phyloP scores from a whole-genome alignment of 257 asterid genomes.

The Eustoma russellianum region DNA sequence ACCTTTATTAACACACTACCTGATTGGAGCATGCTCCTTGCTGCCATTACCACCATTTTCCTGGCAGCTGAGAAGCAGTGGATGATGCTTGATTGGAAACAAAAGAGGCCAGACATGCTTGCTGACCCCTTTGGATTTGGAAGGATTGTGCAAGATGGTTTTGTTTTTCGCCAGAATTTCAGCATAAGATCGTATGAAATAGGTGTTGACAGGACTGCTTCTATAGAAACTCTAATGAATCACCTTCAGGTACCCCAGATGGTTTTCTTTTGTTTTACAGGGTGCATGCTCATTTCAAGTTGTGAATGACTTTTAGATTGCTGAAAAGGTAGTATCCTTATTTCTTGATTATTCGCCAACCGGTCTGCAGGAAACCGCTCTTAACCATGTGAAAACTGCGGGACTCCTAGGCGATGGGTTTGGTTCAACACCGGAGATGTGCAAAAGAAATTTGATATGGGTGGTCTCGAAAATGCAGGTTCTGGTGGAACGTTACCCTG shows the following conservation, averaged over 20 bases:
- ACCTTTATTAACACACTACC: conserved; percentile 89
- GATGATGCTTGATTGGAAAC: conserved; percentile 99
- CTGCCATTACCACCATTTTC: conserved; percentile 86
- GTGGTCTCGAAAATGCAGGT: conserved; percentile 95
- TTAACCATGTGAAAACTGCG: conserved; percentile 76
- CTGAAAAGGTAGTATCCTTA: neutral
- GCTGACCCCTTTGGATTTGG: conserved; percentile 84
- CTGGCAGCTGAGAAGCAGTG: conserved; percentile 98
- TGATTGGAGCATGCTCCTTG: conserved; percentile 99
- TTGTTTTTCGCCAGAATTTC: conserved; percentile 83
- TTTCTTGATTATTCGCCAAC: conserved; percentile 4
- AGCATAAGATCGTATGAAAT: conserved; percentile 93
- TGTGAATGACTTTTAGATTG: neutral
- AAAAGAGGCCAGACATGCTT: conserved; percentile 75
- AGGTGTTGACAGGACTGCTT: conserved; percentile 96
- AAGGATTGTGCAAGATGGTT: conserved; percentile 77
- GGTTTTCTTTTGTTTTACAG: neutral
- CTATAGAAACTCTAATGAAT: conserved; percentile 91
- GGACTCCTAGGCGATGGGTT: conserved; percentile 92
- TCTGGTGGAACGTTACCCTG: conserved; percentile 83
- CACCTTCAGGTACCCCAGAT: conserved; percentile 62
- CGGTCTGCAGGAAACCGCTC: conserved; percentile 82
- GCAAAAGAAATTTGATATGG: conserved; percentile 82
- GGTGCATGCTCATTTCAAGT: neutral
- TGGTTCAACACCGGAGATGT: conserved; percentile 98